Evolutionary conservation across 2,329 filamentous ascomycete species (phyloP), one percentile per base, ranked within the genome.

Genomic region (Fusarium falciforme): DNA sequence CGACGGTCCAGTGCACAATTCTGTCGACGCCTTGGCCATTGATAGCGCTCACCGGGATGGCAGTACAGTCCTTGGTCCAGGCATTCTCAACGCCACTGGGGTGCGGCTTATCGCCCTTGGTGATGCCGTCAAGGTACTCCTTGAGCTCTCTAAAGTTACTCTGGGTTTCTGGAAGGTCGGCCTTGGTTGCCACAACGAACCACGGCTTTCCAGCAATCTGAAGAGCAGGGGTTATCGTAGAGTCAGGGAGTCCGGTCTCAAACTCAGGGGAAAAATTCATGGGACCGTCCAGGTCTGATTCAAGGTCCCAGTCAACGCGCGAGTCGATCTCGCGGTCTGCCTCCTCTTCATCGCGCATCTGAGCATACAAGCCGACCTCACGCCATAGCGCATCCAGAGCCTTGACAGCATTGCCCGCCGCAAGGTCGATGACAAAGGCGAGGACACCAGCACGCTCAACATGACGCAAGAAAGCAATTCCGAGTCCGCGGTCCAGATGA

Each of bases 131-230:
- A 5, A 99, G 83, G 82, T 98, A 98, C 10, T 84, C 83, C 74
- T 91, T 91, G 75, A 99, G 84, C 61, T 85, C 83, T 38, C 82
- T 83, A 81, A 94, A 99, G 80, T 96, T 97, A 27, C 91, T 89
- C 81, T 95, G 89, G 2, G 96, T 97, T 4, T 89, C 89, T 5
- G 92, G 90, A 64, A 97, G 81, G 81, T 98, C 96, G 1, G 94
- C 95, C 83, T 98, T 98, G 22, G 95, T 98, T 1, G 94, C 96
- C 49, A 98, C 91, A 6, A 98, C 95, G 78, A 97, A 96, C 96
- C 96, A 99, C 1, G 96, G 95, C 84, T 99, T 99, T 36, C 90
- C 90, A n/a, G 93, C 93, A 74, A 98, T 97, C 44, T 93, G 90
- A n/a, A 93, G 80, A n/a, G 82, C 86, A 5, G 82, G 80, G 4